A percentile compares a stretch with the other conserved stretches of the same genome.
Conservation (phyloP, 495 filamentous ascomycete species). For the Glonium stellatum region DNA sequence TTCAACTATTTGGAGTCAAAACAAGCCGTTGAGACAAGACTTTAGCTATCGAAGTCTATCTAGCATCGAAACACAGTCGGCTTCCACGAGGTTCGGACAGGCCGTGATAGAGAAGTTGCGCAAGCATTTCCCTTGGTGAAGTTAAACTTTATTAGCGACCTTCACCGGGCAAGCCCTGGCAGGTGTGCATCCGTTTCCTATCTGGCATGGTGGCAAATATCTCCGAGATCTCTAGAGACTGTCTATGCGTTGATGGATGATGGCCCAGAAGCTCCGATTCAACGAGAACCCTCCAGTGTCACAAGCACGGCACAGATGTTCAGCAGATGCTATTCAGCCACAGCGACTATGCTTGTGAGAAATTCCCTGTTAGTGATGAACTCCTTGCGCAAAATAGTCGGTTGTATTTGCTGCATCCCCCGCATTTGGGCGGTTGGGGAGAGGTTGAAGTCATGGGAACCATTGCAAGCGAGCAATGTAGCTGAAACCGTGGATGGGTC, state of each 20-base stretch:
- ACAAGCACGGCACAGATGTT: background rate
- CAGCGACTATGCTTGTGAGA: background rate
- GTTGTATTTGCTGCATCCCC: background rate
- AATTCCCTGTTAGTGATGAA: background rate
- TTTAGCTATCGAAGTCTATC: background rate
- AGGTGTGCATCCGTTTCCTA: background rate
- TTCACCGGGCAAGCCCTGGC: too few species aligned
- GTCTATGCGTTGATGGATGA: background rate
- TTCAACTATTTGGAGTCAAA: background rate
- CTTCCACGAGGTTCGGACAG: background rate
- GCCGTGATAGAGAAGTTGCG: background rate
- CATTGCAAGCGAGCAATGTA: slow-evolving; percentile 15
- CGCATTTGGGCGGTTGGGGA: background rate
- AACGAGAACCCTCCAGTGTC: background rate
- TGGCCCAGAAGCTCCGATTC: background rate
- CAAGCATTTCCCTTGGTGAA: background rate
- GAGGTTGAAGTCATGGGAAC: slow-evolving; percentile 8
- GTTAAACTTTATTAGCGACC: background rate
- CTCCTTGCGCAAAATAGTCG: background rate
- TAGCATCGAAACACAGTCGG: background rate
- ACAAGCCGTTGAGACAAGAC: background rate
- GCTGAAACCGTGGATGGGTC: slow-evolving; percentile 21
- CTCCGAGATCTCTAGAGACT: background rate
- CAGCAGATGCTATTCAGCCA: too few species aligned
- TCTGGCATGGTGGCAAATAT: background rate